Conservation (phyloP, 164 flowering plant genomes). For the Sextonia rubra region DNA sequence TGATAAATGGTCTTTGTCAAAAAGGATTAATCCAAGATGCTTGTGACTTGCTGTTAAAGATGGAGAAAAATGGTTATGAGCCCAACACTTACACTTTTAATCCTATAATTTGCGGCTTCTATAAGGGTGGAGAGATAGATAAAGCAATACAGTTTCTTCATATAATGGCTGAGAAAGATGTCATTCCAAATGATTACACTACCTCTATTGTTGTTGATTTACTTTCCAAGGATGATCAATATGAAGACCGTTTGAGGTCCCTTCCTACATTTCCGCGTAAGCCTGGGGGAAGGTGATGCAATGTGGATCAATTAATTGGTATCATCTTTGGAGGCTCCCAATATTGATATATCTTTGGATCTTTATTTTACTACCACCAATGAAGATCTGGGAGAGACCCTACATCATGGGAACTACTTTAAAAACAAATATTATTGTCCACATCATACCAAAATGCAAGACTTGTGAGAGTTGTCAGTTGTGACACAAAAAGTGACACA, state of each 20-base stretch:
- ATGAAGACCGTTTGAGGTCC: constrained; percentile 19
- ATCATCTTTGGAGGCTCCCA: background rate
- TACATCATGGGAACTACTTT: background rate
- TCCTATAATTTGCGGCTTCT: constrained; percentile 37
- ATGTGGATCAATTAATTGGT: no score
- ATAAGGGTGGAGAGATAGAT: constrained; percentile 19
- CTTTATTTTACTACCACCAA: background rate
- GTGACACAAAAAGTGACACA: no score
- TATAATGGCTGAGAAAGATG: constrained; percentile 35
- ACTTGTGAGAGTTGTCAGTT: no score
- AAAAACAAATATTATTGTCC: background rate
- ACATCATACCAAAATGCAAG: background rate
- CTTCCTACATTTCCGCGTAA: constrained; percentile 34
- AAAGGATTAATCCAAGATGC: background rate
- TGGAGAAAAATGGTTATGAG: constrained; percentile 30
- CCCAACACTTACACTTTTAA: constrained; percentile 40
- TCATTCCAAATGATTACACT: constrained; percentile 36
- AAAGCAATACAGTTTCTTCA: constrained; percentile 40
- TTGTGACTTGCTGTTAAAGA: background rate
- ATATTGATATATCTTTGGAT: background rate
- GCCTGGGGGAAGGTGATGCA: background rate
- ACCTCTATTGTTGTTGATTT: constrained; percentile 32
- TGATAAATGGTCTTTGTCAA: constrained; percentile 3
- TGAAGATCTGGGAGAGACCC: background rate
- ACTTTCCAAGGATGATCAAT: constrained; percentile 26